phyloP scores from a whole-genome alignment of 1,284 basidiomycete genomes.

The Naganishia sp. region DNA sequence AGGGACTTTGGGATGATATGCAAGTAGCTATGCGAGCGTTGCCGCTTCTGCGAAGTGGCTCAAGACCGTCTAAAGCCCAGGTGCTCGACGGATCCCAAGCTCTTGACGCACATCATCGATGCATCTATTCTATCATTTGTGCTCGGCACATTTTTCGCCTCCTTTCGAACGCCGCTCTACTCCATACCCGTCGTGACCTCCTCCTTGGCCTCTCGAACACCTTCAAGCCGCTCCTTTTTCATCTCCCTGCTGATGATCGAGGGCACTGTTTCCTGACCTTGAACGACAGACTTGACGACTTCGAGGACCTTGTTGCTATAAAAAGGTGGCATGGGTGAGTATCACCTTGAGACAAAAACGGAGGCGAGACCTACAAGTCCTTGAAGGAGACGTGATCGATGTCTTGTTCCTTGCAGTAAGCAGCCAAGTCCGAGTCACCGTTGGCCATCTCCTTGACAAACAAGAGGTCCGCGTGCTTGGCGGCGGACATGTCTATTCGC shows the following conservation, averaged over 20 bases:
- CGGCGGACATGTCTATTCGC: constrained; percentile 79
- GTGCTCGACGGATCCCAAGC: too few species aligned
- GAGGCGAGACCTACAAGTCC: constrained; percentile 48
- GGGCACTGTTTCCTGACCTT: constrained; percentile 54
- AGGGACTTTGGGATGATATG: too few species aligned
- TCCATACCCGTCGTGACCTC: constrained; percentile 27
- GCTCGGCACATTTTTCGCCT: too few species aligned
- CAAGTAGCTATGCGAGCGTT: too few species aligned
- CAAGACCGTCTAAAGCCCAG: too few species aligned
- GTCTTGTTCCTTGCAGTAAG: constrained; percentile 63
- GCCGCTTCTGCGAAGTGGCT: too few species aligned
- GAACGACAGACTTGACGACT: constrained; percentile 66
- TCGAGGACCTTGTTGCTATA: constrained; percentile 58
- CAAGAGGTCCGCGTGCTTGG: constrained; percentile 80
- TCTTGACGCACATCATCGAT: too few species aligned
- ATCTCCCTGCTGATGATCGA: constrained; percentile 48
- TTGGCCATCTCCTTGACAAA: constrained; percentile 80
- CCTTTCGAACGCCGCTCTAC: neutral
- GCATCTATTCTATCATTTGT: too few species aligned
- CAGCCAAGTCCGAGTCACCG: constrained; percentile 80
- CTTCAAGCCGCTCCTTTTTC: constrained; percentile 19
- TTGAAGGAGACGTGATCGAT: constrained; percentile 54
- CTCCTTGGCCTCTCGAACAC: constrained; percentile 22
- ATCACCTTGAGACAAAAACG: constrained; percentile 27
- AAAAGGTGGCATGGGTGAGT: constrained; percentile 30